phyloP scores from a whole-genome alignment of 1,284 basidiomycete species.

The Fomitiporia mediterranea region DNA sequence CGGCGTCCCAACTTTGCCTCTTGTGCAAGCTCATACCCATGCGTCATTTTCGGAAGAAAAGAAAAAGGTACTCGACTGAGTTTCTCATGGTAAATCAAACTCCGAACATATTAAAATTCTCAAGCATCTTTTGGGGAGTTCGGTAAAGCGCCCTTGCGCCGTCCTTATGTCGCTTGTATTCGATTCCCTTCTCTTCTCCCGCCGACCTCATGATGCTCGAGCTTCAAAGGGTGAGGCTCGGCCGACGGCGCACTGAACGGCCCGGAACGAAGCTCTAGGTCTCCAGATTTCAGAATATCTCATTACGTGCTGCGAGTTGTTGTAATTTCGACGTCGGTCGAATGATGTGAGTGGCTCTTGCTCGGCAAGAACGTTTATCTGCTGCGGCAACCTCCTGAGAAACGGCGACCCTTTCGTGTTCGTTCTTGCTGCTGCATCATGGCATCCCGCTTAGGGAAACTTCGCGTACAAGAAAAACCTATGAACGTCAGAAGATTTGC shows the following conservation, averaged over 20 bases:
- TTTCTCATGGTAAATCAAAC: background rate
- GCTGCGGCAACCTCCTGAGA: background rate
- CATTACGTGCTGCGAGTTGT: too few relatives aligned
- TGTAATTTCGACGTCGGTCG: background rate
- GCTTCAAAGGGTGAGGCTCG: background rate
- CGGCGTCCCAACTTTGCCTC: background rate
- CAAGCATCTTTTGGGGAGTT: background rate
- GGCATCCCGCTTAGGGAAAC: background rate
- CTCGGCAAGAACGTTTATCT: background rate
- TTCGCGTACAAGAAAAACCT: background rate
- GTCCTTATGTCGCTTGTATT: slow-evolving; percentile 6
- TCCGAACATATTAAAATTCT: slow-evolving; percentile 9
- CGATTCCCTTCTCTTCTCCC: background rate
- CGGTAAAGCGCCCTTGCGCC: background rate
- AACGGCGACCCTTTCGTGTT: background rate
- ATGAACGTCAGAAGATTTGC: background rate
- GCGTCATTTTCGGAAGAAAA: background rate
- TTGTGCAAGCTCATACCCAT: background rate
- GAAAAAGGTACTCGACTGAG: background rate
- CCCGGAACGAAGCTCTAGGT: background rate
- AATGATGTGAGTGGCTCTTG: too few relatives aligned
- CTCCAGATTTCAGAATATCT: background rate
- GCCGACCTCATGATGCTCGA: background rate
- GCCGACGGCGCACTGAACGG: background rate
- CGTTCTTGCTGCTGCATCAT: background rate